phyloP scores from a whole-genome alignment of 78 protist genomes.

The Dictyostelium capitatum region DNA sequence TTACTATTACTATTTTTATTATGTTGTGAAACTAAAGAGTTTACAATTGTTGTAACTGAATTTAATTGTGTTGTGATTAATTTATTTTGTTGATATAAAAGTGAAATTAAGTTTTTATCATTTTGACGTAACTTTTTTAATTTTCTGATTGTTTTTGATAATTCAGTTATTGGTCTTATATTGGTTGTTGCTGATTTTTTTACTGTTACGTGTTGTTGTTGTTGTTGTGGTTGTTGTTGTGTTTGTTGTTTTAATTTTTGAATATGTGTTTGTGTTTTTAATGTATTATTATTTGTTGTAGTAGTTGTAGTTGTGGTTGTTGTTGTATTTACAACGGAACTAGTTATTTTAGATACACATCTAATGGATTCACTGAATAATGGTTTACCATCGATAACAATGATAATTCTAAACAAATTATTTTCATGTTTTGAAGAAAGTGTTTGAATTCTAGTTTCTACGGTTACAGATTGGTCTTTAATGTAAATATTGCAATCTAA shows the following conservation, averaged over 20 bases:
- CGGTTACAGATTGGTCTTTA: constrained; percentile 13
- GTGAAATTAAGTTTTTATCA: constrained; percentile 40
- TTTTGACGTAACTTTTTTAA: constrained; percentile 32
- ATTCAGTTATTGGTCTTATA: neutral
- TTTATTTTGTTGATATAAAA: constrained; percentile 60
- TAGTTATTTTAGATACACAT: constrained; percentile 57
- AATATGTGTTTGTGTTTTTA: neutral
- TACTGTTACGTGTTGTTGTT: neutral
- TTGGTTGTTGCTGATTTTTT: neutral
- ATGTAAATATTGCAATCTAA: constrained; percentile 59
- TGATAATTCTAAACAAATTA: constrained; percentile 20
- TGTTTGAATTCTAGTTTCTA: constrained; percentile 48
- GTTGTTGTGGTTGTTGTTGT: neutral
- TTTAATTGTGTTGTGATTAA: constrained; percentile 45
- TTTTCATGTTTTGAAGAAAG: constrained; percentile 68
- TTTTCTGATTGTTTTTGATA: constrained; percentile 25
- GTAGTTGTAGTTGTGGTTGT: neutral
- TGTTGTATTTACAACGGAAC: neutral
- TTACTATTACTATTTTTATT: neutral
- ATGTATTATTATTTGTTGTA: neutral
- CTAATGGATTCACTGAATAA: constrained; percentile 16
- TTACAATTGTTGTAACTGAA: constrained; percentile 13
- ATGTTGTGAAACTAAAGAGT: neutral
- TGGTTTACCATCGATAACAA: neutral
- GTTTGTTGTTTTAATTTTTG: neutral